A percentile compares a stretch with the other conserved stretches of the same genome.
Conservation (phyloP, 805 yeast species). For the Candida awuae region DNA sequence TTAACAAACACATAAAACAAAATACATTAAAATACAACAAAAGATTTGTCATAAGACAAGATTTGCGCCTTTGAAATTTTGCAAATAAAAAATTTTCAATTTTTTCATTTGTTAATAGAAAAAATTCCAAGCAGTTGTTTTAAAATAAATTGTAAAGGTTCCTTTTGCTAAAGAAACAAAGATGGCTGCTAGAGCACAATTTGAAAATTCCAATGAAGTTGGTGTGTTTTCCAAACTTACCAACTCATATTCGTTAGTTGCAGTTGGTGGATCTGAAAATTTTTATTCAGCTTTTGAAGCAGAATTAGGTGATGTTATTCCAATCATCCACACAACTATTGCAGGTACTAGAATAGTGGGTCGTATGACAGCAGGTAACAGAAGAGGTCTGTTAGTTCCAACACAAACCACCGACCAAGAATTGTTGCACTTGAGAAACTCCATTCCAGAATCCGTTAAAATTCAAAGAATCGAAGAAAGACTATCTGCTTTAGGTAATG, state of each 20-base stretch:
- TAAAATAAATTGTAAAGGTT: too few relatives aligned
- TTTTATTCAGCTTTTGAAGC: slow-evolving; percentile 94
- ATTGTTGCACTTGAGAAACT: slow-evolving; percentile 92
- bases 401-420: slow-evolving; percentile 98
- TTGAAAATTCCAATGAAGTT: slow-evolving; percentile 82
- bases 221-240: slow-evolving; percentile 95
- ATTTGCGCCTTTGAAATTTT: too few relatives aligned
- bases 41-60: too few relatives aligned
- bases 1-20: too few relatives aligned
- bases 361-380: slow-evolving; percentile 96
- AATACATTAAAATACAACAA: too few relatives aligned
- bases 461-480: slow-evolving; percentile 98
- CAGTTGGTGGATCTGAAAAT: slow-evolving; percentile 88
- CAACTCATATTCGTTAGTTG: slow-evolving; percentile 91
- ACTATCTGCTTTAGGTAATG: slow-evolving; percentile 93
- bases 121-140: too few relatives aligned
- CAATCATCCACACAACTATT: slow-evolving; percentile 93
- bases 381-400: slow-evolving; percentile 95
- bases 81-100: too few relatives aligned
- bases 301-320: slow-evolving; percentile 92
- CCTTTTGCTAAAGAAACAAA: too few relatives aligned
- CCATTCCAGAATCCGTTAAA: slow-evolving; percentile 89
- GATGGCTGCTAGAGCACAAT: slow-evolving; percentile 70
- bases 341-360: slow-evolving; percentile 98
- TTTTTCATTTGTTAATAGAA: too few relatives aligned